Base-by-base conservation (phyloP, 352 stramenopile species). In the Pythium oligandrum region DNA sequence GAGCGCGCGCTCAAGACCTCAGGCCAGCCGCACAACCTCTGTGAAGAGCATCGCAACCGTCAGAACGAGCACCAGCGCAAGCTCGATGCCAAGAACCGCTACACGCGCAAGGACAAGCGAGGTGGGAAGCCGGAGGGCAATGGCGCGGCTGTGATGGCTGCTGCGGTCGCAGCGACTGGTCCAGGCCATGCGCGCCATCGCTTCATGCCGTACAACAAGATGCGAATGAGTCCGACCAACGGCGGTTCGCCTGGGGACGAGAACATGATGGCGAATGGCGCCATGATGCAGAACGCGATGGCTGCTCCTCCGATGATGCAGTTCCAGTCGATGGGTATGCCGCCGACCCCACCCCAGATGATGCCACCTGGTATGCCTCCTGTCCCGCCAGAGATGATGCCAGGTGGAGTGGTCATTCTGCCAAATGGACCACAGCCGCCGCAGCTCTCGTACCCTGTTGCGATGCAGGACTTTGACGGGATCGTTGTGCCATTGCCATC, bases 41-140 rank as follows among this genome's bases (percentile, higher is more conserved):
- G 83, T 59, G 77, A 93, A 53, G 79, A 88, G 53, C 83, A 93
- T 62, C 81, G 83, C 46, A 78, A 75, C 58, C 74, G 78, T 39
- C 83, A 93, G 70, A 93, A 93, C 58, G 68, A 88, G 61, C 83
- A 93, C 66, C 83, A 93, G 75, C 83, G 83, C 66, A 91, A 92
- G 62, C 77, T 93, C 30, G 83, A 93, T 61, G 76, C 75, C 52
- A 93, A 93, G 66, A 87, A 90, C 58, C 83, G 83, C 44, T 60
- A 71, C 38, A 60, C 80, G 49, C 84, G 85, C 55, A 82, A 73
- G 58, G 78, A 86, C 54, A 84, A 80, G 53, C 69, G 52, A 5
- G 47, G 48, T 2, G 46, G 11, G 10, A 51, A 47, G 37, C 44
- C 54, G 2, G 49, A 11, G 2, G 38, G 12, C 7, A 8, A 42